phyloP scores from a whole-genome alignment of 768 basidiomycete species.

The Pleurotus tuber-regium region DNA sequence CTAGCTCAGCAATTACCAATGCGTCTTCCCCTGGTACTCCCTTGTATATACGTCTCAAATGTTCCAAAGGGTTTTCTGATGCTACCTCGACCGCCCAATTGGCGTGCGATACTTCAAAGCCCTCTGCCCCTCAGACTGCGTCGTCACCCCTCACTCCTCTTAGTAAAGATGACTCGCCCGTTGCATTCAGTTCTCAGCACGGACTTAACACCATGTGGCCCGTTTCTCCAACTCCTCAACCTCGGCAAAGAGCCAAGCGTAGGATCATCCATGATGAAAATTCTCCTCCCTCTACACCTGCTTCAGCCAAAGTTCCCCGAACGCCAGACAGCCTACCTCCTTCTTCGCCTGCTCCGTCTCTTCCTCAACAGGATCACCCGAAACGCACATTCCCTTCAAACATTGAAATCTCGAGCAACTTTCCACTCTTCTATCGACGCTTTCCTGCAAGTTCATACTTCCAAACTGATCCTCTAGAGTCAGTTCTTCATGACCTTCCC shows the following conservation, averaged over 20 bases:
- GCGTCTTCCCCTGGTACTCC: slow-evolving; percentile 1
- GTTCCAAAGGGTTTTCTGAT: neutral
- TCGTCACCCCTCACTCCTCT: neutral
- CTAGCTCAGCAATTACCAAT: neutral
- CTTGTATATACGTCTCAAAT: neutral
- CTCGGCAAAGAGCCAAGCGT: neutral
- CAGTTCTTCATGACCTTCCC: slow-evolving; percentile 3
- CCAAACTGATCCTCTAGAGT: slow-evolving; percentile 18
- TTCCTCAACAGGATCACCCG: slow-evolving; percentile 20
- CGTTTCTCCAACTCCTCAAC: neutral
- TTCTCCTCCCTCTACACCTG: neutral
- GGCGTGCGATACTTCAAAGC: neutral
- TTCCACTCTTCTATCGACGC: slow-evolving; percentile 65
- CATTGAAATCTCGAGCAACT: slow-evolving; percentile 45
- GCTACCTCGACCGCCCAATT: neutral
- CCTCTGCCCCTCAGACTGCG: neutral
- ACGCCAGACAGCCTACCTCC: neutral
- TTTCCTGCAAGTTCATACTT: slow-evolving; percentile 66
- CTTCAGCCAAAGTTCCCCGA: neutral
- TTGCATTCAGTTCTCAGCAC: no score
- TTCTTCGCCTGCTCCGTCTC: neutral
- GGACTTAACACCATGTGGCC: slow-evolving; percentile 1
- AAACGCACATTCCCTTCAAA: slow-evolving; percentile 50
- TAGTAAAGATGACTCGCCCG: neutral
- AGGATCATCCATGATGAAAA: neutral